phyloP scores from a whole-genome alignment of 2,329 filamentous ascomycete genomes.

The Harringtonia aguacate region DNA sequence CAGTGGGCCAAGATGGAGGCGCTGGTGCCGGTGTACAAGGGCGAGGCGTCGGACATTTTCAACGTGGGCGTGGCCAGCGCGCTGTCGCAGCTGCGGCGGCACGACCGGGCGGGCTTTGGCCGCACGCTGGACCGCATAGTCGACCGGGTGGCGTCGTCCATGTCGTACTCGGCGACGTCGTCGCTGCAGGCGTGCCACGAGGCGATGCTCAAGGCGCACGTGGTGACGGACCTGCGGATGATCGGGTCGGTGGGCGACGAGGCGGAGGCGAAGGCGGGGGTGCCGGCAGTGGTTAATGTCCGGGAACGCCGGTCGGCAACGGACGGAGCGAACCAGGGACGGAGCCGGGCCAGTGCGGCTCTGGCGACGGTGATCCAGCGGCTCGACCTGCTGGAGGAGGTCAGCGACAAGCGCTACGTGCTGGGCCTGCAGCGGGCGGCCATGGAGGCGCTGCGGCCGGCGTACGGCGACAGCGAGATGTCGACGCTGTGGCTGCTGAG shows the following conservation, averaged over 20 bases:
- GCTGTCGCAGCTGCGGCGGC: conserved; percentile 47
- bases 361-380: conserved; percentile 57
- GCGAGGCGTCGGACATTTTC: conserved; percentile 51
- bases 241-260: conserved; percentile 46
- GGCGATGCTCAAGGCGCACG: conserved; percentile 74
- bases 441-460: conserved; percentile 68
- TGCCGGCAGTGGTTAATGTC: too few relatives aligned
- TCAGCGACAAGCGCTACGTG: conserved; percentile 87
- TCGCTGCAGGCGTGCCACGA: conserved; percentile 81
- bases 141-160: conserved; percentile 57
- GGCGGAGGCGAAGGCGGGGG: too few relatives aligned
- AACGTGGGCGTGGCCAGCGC: conserved; percentile 69
- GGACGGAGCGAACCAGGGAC: too few relatives aligned
- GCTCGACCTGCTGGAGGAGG: conserved; percentile 80
- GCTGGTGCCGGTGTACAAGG: conserved; percentile 46
- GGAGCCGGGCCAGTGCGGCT: conserved; percentile 25
- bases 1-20: conserved; percentile 67
- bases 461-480: conserved; percentile 61
- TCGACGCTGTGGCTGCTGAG: conserved; percentile 79
- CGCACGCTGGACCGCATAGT: conserved; percentile 53
- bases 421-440: conserved; percentile 75
- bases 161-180: conserved; percentile 66
- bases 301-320: too few relatives aligned
- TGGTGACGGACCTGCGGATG: conserved; percentile 76
- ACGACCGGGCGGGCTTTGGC: conserved; percentile 39